Conservation (phyloP, 2,329 filamentous ascomycete genomes). For the Raffaelea ambrosiae region DNA sequence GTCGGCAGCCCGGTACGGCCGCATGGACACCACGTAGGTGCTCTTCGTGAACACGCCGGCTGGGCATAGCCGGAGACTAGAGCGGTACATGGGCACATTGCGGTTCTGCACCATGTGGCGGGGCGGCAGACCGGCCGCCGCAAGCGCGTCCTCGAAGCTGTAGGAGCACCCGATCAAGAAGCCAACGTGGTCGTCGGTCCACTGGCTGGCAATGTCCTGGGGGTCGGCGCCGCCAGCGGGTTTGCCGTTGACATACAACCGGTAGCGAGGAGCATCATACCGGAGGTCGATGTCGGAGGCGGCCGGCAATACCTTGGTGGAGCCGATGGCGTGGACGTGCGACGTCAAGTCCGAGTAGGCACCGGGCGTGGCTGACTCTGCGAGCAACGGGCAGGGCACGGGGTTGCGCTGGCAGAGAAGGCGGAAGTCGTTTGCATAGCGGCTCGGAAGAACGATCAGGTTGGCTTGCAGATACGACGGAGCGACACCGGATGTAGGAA, state of each 20-base stretch:
- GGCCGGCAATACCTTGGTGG: constrained; percentile 15
- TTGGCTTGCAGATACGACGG: constrained; percentile 52
- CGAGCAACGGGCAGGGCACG: constrained; percentile 52
- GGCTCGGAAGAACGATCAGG: constrained; percentile 47
- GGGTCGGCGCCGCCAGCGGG: constrained; percentile 32
- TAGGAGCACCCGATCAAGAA: constrained; percentile 58
- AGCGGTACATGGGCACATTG: constrained; percentile 55
- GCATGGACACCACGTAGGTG: constrained; percentile 56
- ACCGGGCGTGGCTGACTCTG: constrained; percentile 37
- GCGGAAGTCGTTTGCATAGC: constrained; percentile 50
- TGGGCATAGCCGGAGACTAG: constrained; percentile 43
- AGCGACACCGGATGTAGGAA: constrained; percentile 43
- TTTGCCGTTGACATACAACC: constrained; percentile 44
- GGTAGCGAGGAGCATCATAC: constrained; percentile 48
- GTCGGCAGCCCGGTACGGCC: constrained; percentile 42
- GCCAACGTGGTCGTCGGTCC: constrained; percentile 50
- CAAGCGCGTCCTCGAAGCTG: constrained; percentile 52
- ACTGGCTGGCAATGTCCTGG: constrained; percentile 37
- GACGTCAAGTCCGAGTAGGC: constrained; percentile 18
- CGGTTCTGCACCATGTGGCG: constrained; percentile 37
- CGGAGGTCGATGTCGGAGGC: constrained; percentile 43
- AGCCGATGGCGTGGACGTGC: constrained; percentile 8
- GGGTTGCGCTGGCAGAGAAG: constrained; percentile 51
- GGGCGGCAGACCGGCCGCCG: constrained; percentile 38
- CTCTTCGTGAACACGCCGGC: constrained; percentile 47